A percentile compares a stretch with the other conserved stretches of the same genome.
These are phyloP conservation scores for Piper longum DNA, from an alignment of 164 flowering plant species.

Conservation along the genomic window DNA sequence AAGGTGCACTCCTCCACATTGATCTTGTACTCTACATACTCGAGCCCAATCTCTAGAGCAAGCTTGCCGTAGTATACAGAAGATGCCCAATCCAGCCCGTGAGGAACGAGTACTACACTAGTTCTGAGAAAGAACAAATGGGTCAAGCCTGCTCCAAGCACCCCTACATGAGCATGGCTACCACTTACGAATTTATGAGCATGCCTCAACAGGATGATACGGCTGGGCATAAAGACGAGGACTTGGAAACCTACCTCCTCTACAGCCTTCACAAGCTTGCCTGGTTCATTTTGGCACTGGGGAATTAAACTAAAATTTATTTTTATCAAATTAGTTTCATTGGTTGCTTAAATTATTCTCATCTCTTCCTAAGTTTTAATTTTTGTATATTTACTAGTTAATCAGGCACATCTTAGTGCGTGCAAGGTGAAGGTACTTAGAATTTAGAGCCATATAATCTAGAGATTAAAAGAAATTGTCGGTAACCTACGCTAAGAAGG, in stretches of 20 bases:
- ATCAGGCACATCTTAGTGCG: too few species aligned
- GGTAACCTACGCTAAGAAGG: too few species aligned
- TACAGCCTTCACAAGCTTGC: constrained; percentile 13
- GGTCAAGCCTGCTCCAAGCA: constrained; percentile 43
- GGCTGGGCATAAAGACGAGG: constrained; percentile 19
- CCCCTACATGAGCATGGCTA: constrained; percentile 39
- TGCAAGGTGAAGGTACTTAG: too few species aligned
- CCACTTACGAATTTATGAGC: constrained; percentile 21
- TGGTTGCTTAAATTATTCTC: too few species aligned
- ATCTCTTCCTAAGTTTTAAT: too few species aligned
- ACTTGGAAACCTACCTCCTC: constrained; percentile 39
- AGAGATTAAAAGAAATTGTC: too few species aligned
- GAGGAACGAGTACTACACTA: constrained; percentile 21
- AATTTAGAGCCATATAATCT: too few species aligned
- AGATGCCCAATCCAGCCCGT: constrained; percentile 25
- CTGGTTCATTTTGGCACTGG: too few species aligned
- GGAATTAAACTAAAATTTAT: too few species aligned
- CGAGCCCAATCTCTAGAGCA: constrained; percentile 19
- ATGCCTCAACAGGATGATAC: constrained; percentile 12
- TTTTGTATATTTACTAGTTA: too few species aligned
- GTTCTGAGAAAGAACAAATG: constrained; percentile 25
- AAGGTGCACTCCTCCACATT: constrained; percentile 27
- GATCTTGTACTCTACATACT: constrained; percentile 31
- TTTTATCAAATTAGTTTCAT: too few species aligned
- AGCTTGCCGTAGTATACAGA: constrained; percentile 17